Evolutionary conservation across 2,329 filamentous ascomycete genomes (phyloP), one percentile per base, ranked within the genome.

Genomic region (Aschersonia sp.): DNA sequence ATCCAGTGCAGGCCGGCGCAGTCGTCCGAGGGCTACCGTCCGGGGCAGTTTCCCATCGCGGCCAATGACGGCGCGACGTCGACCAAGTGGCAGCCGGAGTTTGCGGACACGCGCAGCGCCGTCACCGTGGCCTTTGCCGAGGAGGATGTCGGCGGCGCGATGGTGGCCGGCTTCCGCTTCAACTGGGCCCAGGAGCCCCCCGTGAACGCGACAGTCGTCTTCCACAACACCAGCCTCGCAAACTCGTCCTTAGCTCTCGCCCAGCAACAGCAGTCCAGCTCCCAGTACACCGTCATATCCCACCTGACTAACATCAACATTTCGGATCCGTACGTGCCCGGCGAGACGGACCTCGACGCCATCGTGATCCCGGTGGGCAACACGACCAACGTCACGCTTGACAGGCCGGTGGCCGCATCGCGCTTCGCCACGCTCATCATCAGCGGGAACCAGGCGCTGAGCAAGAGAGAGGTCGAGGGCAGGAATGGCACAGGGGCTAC

Each of bases 31-130:
- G 57, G 60, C 2, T 76, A 72, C 56, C 64, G 71, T 30, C 74
- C 79, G 0, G 83, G 83, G 11, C 83, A 87, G 60, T 84, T 86
- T 63, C 81, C 83, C 1, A 47, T 47, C 14, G 46, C 29, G 9
- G 46, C 46, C 42, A 44, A 51, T 1, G 55, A 56, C 22, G 53
- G 54, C n/a, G 54, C 54, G 14, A 47, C 51, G 1, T 53, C 53
- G 5, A 56, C 54, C 4, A 54, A 54, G 29, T 56, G 54, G 54
- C 52, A 56, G 45, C 54, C 54, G 5, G 42, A 14, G n/a, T 50
- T 44, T 40, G 51, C 54, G 5, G 43, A n/a, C 5, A 47, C 51
- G 7, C 11, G 51, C 30, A 53, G 50, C 37, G 49, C 53, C 5
- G 40, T 56, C 4, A 56, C 53, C 4, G 52, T 55, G 6, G 32